Conservation (phyloP, 331 rosid genomes). For the Acacia pycnantha region DNA sequence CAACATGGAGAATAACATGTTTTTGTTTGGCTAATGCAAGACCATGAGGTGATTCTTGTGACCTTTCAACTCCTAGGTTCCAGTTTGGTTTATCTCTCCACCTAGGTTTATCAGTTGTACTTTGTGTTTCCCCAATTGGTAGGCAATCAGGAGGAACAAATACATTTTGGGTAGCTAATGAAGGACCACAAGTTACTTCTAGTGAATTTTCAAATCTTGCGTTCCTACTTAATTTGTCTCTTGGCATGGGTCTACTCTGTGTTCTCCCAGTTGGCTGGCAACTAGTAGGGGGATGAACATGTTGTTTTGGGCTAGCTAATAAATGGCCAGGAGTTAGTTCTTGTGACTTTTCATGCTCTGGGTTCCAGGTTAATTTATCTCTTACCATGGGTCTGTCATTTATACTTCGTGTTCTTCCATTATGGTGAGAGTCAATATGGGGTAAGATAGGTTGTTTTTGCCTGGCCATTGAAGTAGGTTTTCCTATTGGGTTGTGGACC, state of each 20-base stretch:
- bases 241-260: conserved; percentile 13
- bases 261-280: conserved; percentile 40
- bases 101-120: conserved; percentile 21
- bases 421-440: conserved; percentile 31
- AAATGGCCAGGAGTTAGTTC: not conserved
- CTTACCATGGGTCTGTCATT: not conserved
- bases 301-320: conserved; percentile 32
- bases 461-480: conserved; percentile 33
- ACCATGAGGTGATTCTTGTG: not conserved
- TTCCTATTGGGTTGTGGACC: conserved; percentile 43
- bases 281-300: conserved; percentile 31
- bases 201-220: not conserved
- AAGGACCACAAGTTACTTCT: not conserved
- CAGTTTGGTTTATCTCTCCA: not conserved
- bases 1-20: conserved; percentile 28
- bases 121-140: conserved; percentile 38
- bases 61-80: not conserved
- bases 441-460: conserved; percentile 37
- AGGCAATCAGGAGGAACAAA: conserved; percentile 35
- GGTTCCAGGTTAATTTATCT: not conserved
- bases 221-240: not conserved
- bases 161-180: conserved; percentile 34
- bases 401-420: conserved; percentile 42
- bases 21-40: conserved; percentile 42
- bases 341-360: not conserved